phyloP scores from a whole-genome alignment of 106 monocot genomes.

The Vanilla planifolia region DNA sequence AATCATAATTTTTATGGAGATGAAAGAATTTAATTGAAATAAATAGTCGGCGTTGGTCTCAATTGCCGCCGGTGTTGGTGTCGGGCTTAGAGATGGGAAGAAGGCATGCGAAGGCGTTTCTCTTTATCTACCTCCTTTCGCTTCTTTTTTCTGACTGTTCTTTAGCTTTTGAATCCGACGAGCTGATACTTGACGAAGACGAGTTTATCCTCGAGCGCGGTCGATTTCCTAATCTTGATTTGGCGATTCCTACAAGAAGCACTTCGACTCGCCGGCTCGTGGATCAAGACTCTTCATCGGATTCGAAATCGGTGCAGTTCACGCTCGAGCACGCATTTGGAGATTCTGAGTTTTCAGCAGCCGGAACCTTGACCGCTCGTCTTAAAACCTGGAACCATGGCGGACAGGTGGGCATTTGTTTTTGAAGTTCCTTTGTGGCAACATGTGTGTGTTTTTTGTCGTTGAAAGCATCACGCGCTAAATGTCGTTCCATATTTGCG shows the following conservation, averaged over 20 bases:
- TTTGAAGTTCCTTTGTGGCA: too few species aligned
- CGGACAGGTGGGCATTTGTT: conserved; percentile 27
- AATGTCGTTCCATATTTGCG: too few species aligned
- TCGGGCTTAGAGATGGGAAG: too few species aligned
- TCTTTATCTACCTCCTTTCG: conserved; percentile 7
- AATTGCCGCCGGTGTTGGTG: too few species aligned
- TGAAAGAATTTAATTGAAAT: too few species aligned
- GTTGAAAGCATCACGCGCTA: too few species aligned
- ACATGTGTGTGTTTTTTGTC: too few species aligned
- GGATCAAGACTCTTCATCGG: conserved; percentile 27
- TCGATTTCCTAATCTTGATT: conserved; percentile 1
- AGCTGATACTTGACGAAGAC: conserved; percentile 65
- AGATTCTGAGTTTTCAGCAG: conserved; percentile 46
- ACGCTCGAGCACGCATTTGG: conserved; percentile 75
- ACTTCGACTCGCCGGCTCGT: conserved; percentile 11
- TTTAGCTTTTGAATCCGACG: conserved; percentile 65
- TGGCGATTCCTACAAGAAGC: conserved; percentile 7
- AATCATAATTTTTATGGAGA: too few species aligned
- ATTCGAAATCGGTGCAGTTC: conserved; percentile 76
- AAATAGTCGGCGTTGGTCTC: too few species aligned
- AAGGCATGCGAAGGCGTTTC: not conserved
- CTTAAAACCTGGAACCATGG: conserved; percentile 75
- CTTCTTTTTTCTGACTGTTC: conserved; percentile 11
- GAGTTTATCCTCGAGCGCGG: conserved; percentile 53
- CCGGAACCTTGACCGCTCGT: conserved; percentile 83